A percentile compares a stretch with the other conserved stretches of the same genome.
Evolutionary conservation across 345 rosid species (phyloP).

Genomic region (sweet orange (Citrus sinensis)): DVS_A1.0 CM039162.1:32487501-32488000

Average conservation of each 20-base stretch:
- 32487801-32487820: not conserved
- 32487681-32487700: constrained; percentile 65
- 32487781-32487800: not conserved
- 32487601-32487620: constrained; percentile 97
- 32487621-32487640: constrained; percentile 16
- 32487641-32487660: not conserved
- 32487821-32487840: not conserved
- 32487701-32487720: constrained; percentile 84
- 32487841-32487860: not conserved
- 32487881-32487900: not conserved
- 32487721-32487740: constrained; percentile 90
- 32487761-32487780: not conserved
- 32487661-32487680: not conserved
- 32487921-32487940: not conserved
- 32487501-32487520: constrained; percentile 50
- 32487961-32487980: no score
- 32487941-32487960: not conserved
- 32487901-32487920: not conserved
- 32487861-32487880: not conserved
- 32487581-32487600: constrained; percentile 72
- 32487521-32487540: constrained; percentile 87
- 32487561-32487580: constrained; percentile 95
- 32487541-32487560: constrained; percentile 93
- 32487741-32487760: constrained; percentile 87
- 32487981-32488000: not conserved